A percentile compares a stretch with the other conserved stretches of the same genome.
Evolutionary conservation across 768 basidiomycete species (phyloP).

Genomic region (Trametes cingulata): DNA sequence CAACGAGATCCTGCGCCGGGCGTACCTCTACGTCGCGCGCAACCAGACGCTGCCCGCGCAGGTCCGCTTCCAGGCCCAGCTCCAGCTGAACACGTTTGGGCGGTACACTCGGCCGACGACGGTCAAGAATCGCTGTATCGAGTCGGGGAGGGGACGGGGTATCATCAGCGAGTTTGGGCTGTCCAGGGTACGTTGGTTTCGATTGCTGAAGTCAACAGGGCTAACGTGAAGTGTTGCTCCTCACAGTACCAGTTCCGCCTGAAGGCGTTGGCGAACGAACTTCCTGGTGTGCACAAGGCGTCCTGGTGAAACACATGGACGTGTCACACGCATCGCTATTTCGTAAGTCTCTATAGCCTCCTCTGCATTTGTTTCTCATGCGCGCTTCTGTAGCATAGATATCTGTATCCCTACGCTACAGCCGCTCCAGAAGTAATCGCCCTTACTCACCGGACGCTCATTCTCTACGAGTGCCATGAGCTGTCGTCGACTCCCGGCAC

Average conservation of each 20-base stretch:
- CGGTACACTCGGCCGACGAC: constrained; percentile 81
- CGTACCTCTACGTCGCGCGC: constrained; percentile 91
- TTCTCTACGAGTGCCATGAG: no score
- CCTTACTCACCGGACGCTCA: no score
- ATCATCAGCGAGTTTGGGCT: constrained; percentile 88
- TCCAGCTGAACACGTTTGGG: constrained; percentile 88
- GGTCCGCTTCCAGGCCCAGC: constrained; percentile 90
- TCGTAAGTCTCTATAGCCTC: not conserved
- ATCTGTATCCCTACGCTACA: not conserved
- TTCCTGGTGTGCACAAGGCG: constrained; percentile 88
- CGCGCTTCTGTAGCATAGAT: not conserved
- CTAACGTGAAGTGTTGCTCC: not conserved
- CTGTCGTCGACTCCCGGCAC: no score
- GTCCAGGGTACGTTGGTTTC: constrained; percentile 57
- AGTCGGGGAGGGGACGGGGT: constrained; percentile 84
- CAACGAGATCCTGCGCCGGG: constrained; percentile 82
- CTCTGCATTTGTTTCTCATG: not conserved
- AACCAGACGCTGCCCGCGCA: constrained; percentile 87
- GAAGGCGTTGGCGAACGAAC: constrained; percentile 77
- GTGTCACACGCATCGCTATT: not conserved
- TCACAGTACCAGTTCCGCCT: constrained; percentile 85
- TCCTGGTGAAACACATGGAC: constrained; percentile 65
- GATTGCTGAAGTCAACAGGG: not conserved
- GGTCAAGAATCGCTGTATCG: constrained; percentile 87
- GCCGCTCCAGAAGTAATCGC: not conserved